These are phyloP conservation scores for Halophytophthora polymorphica DNA, from an alignment of 352 stramenopile species.

Conservation along the genomic window DNA sequence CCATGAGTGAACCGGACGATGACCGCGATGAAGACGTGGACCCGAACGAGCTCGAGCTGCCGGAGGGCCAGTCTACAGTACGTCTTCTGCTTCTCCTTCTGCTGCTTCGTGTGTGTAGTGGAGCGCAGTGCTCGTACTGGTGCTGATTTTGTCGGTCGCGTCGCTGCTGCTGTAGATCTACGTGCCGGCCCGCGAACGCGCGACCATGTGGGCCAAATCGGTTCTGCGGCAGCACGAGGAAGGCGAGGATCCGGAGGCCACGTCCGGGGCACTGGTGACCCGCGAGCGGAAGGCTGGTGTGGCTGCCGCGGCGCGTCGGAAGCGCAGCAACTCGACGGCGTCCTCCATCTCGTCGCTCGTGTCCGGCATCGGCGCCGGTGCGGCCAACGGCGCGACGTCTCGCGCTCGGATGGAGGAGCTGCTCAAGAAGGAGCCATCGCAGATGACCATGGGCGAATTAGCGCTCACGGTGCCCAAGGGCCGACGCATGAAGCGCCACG, in stretches of 20 bases:
- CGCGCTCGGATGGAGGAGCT: conserved; percentile 56
- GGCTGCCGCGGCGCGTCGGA: conserved; percentile 24
- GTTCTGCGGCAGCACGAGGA: conserved; percentile 49
- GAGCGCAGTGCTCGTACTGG: too few species aligned
- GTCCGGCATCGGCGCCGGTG: conserved; percentile 22
- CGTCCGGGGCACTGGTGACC: conserved; percentile 22
- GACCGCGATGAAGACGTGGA: conserved; percentile 38
- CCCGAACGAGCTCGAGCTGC: conserved; percentile 43
- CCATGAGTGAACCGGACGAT: conserved; percentile 32
- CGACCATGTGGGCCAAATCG: conserved; percentile 71
- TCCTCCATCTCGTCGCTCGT: conserved; percentile 40
- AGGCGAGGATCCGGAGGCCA: conserved; percentile 17
- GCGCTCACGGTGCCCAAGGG: conserved; percentile 74
- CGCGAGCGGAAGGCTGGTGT: conserved; percentile 27
- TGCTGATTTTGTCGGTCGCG: background rate
- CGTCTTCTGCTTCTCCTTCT: background rate
- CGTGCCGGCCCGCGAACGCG: conserved; percentile 65
- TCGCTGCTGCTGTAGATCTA: conserved; percentile 35
- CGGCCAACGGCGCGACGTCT: conserved; percentile 9
- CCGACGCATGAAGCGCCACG: conserved; percentile 47
- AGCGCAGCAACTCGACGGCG: conserved; percentile 57
- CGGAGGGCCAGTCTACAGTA: conserved; percentile 35
- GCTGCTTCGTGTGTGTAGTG: conserved; percentile 8
- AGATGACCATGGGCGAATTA: conserved; percentile 86
- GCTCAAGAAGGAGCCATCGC: conserved; percentile 65